A percentile compares a stretch with the other conserved stretches of the same genome.
These are phyloP conservation scores for Blastocystis hominis DNA, from an alignment of 352 stramenopile species.

Conservation along the genomic window DNA sequence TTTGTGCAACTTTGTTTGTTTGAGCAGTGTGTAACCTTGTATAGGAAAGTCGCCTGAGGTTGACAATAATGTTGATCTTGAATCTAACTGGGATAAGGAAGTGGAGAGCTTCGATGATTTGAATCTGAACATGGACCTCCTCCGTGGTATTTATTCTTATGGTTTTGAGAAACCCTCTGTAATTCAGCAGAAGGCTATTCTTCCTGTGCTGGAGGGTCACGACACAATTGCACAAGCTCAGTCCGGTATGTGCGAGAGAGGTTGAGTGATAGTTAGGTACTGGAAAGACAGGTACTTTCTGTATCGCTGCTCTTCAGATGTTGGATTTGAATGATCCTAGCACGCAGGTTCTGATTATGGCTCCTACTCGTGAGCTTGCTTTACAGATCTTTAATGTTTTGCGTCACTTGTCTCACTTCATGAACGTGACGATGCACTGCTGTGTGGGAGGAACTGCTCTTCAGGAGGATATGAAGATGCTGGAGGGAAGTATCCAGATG, in stretches of 20 bases:
- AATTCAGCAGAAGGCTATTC: conserved; percentile 94
- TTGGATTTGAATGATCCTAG: conserved; percentile 85
- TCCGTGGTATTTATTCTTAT: conserved; percentile 98
- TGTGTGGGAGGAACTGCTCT: conserved; percentile 94
- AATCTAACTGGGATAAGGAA: conserved; percentile 93
- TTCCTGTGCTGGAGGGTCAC: conserved; percentile 88
- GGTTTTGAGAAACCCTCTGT: conserved; percentile 99
- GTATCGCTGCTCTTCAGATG: conserved; percentile 92
- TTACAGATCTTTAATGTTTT: conserved; percentile 81
- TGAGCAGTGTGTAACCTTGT: background rate
- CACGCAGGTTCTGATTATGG: conserved; percentile 93
- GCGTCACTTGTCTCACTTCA: conserved; percentile 77
- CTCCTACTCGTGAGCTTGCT: conserved; percentile 95
- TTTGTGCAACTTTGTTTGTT: background rate
- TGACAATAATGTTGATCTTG: conserved; percentile 87
- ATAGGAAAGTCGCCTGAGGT: conserved; percentile 61
- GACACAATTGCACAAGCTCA: conserved; percentile 98
- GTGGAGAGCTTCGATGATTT: conserved; percentile 97
- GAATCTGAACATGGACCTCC: conserved; percentile 90
- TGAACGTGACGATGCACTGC: conserved; percentile 89
- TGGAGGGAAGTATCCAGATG: conserved; percentile 92
- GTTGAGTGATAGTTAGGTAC: conserved; percentile 66
- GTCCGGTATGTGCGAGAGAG: conserved; percentile 71
- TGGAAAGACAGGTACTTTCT: conserved; percentile 98
- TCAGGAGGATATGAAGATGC: conserved; percentile 91